Base-by-base conservation (phyloP, 2,329 filamentous ascomycete genomes). In the Pezicula carpinea region DNA sequence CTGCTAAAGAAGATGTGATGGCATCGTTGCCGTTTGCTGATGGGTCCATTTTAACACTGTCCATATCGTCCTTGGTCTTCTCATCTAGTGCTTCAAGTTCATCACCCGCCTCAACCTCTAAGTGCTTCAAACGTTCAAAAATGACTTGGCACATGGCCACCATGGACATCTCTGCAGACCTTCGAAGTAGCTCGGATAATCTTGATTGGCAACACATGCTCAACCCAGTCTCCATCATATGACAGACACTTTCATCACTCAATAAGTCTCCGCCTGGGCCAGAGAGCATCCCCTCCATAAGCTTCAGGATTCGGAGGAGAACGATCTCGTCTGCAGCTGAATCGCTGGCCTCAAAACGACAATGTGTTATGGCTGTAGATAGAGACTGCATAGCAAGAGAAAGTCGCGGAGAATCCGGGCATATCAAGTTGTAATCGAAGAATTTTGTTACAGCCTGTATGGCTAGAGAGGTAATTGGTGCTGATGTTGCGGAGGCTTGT, bases 71-170 rank as follows among this genome's bases (percentile, higher is more conserved):
- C 53, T 84, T 81, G 6, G 79, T 77, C 61, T 79, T 76, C 56
- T 79, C 79, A 47, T 89, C 85, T 47, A 87, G 67, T 3, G 78
- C 78, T 31, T 83, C 79, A 6, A 79, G 69, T 52, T 87, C 81
- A 32, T 85, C 79, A 11, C 82, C 82, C 18, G 83, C 79, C 62
- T 91, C 85, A 39, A 87, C 77, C 59, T 95, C 89, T 6, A 97
- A 72, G 54, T 91, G 83, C 66, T 95, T 96, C 44, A 99, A 71
- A 50, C 95, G 84, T 66, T 91, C 87, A 64, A 99, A 99, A 59
- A 99, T 96, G 55, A 96, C 90, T 69, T 99, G 93, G 64, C 93
- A 97, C 93, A 99, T 99, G 56, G 89, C 89, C 39, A 97, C 89
- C 91, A 99, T 96, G 46, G 90, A 86, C 62, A 95, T 93, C 68